A percentile compares a stretch with the other conserved stretches of the same genome.
These are phyloP conservation scores for Fagus crenata DNA, from an alignment of 306 rosid genomes.

Conservation along the genomic window DNA sequence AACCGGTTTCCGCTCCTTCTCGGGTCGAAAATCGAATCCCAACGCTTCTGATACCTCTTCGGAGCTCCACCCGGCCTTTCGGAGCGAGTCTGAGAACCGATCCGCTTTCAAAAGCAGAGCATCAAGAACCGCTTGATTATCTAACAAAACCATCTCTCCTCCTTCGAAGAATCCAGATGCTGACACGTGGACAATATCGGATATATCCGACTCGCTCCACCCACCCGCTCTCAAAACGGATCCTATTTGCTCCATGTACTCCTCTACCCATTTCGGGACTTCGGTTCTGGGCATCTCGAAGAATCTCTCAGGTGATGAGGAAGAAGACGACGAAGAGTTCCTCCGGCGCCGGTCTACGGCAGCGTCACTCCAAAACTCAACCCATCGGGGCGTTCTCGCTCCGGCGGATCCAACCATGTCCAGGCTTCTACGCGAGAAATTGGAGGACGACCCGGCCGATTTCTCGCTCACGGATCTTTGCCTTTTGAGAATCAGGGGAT, in stretches of 20 bases:
- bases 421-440: constrained; percentile 72
- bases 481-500: constrained; percentile 54
- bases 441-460: constrained; percentile 61
- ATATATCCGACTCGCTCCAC: constrained; percentile 81
- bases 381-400: constrained; percentile 91
- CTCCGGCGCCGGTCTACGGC: constrained; percentile 76
- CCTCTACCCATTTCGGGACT: constrained; percentile 78
- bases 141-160: constrained; percentile 73
- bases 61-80: constrained; percentile 98
- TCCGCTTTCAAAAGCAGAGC: constrained; percentile 80
- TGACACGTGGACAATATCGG: constrained; percentile 73
- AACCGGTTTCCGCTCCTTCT: constrained; percentile 72
- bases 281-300: constrained; percentile 54
- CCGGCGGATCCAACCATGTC: constrained; percentile 48
- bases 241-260: constrained; percentile 73
- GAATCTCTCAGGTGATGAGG: constrained; percentile 73
- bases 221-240: constrained; percentile 76
- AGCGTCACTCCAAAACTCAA: constrained; percentile 95
- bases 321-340: constrained; percentile 48
- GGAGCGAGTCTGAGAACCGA: constrained; percentile 72
- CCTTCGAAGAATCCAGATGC: constrained; percentile 81
- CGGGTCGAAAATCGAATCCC: constrained; percentile 89
- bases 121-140: constrained; percentile 82
- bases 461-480: constrained; percentile 82
- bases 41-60: constrained; percentile 87